A percentile compares a stretch with the other conserved stretches of the same genome.
These are phyloP conservation scores for Oryza meridionalis DNA, from an alignment of 176 grass and related monocot genomes.

Conservation along the genomic window DNA sequence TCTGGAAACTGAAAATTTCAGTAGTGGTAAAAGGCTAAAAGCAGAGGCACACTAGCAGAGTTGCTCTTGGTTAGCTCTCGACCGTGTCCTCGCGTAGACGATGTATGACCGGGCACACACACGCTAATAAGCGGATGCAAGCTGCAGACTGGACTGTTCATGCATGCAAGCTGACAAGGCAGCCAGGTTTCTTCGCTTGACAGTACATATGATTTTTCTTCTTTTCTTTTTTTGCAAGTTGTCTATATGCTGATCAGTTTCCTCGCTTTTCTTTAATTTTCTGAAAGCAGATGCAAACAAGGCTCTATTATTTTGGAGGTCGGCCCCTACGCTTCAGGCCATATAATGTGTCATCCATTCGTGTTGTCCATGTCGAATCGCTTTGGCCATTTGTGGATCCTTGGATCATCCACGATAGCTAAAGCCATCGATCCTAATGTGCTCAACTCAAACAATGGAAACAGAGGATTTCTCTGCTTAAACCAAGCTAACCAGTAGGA, in stretches of 20 bases:
- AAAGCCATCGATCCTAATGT: neutral
- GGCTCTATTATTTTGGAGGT: neutral
- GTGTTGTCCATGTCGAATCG: slow-evolving; percentile 26
- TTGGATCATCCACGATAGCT: slow-evolving; percentile 24
- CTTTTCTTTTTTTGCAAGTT: slow-evolving; percentile 22
- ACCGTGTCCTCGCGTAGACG: neutral
- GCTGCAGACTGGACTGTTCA: neutral
- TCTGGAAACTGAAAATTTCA: neutral
- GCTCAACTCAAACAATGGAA: neutral
- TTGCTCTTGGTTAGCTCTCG: neutral
- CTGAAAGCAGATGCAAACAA: slow-evolving; percentile 28
- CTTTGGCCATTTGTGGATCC: slow-evolving; percentile 1
- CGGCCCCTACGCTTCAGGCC: neutral
- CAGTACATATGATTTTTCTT: neutral
- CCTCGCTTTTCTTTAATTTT: neutral
- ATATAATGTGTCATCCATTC: slow-evolving; percentile 10
- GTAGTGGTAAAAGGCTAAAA: neutral
- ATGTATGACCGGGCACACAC: neutral
- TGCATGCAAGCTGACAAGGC: neutral
- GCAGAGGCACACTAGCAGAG: neutral
- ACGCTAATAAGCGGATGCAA: neutral
- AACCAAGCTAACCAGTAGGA: neutral
- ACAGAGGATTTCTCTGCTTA: neutral
- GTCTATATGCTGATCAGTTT: neutral
- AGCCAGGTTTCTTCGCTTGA: neutral